phyloP scores from a whole-genome alignment of 495 filamentous ascomycete genomes.

The Aspergillus panamensis region DNA sequence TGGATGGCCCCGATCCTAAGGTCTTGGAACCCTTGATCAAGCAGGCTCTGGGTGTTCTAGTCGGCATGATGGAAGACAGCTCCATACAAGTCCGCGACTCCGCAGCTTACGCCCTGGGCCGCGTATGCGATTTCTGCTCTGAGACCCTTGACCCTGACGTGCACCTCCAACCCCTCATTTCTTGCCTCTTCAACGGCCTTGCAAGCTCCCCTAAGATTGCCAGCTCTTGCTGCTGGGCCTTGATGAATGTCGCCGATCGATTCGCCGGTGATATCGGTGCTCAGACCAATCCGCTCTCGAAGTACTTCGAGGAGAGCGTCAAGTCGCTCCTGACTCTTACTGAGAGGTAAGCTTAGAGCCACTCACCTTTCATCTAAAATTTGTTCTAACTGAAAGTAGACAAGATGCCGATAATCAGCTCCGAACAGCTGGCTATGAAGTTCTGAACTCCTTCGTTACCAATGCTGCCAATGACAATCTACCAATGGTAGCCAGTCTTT shows the following conservation, averaged over 20 bases:
- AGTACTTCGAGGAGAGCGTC: slow-evolving; percentile 90
- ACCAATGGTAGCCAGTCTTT: slow-evolving; percentile 71
- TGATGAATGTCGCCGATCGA: slow-evolving; percentile 97
- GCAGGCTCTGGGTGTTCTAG: slow-evolving; percentile 83
- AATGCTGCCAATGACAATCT: slow-evolving; percentile 86
- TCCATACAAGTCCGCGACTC: slow-evolving; percentile 91
- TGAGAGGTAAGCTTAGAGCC: slow-evolving; percentile 50
- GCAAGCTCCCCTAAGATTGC: slow-evolving; percentile 95
- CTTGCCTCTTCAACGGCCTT: slow-evolving; percentile 83
- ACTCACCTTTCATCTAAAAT: no score
- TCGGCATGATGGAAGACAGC: slow-evolving; percentile 93
- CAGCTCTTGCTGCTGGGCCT: slow-evolving; percentile 94
- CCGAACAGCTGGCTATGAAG: slow-evolving; percentile 98
- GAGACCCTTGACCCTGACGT: slow-evolving; percentile 79
- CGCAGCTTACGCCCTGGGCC: slow-evolving; percentile 92
- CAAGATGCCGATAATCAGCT: slow-evolving; percentile 83
- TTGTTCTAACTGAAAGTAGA: slow-evolving; percentile 30
- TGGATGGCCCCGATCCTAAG: slow-evolving; percentile 94
- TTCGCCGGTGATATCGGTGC: slow-evolving; percentile 80
- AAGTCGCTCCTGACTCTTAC: slow-evolving; percentile 80
- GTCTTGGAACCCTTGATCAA: slow-evolving; percentile 88
- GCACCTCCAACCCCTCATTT: slow-evolving; percentile 79
- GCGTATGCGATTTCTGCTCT: slow-evolving; percentile 87
- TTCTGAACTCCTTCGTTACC: slow-evolving; percentile 87
- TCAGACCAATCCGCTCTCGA: slow-evolving; percentile 77